These are phyloP conservation scores for Castanea crenata DNA, from an alignment of 306 rosid species.

Conservation along the genomic window DNA sequence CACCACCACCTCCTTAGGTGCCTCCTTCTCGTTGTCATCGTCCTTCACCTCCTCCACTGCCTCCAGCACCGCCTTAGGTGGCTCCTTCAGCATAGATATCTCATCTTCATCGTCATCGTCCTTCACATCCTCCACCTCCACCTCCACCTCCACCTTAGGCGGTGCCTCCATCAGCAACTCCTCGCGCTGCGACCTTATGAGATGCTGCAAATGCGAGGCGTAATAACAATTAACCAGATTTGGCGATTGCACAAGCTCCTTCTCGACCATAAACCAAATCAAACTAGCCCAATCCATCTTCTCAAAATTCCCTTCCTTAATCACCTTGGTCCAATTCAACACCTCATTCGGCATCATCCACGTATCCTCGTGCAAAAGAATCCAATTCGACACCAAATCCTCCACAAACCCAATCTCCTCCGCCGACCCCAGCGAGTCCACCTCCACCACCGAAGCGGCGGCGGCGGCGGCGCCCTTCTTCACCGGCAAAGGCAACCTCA, in stretches of 20 bases:
- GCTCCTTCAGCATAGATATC: slow-evolving; percentile 30
- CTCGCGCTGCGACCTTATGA: slow-evolving; percentile 59
- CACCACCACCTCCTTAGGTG: slow-evolving; percentile 24
- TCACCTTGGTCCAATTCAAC: slow-evolving; percentile 24
- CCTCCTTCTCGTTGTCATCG: slow-evolving; percentile 36
- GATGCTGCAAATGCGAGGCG: slow-evolving; percentile 80
- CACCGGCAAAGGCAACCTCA: slow-evolving; percentile 70
- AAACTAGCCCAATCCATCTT: slow-evolving; percentile 81
- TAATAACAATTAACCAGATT: slow-evolving; percentile 64
- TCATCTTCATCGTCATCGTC: slow-evolving; percentile 36
- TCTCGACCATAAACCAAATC: slow-evolving; percentile 81
- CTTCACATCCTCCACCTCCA: slow-evolving; percentile 22
- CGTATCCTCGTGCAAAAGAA: slow-evolving; percentile 75
- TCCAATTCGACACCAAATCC: slow-evolving; percentile 67
- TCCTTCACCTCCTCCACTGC: slow-evolving; percentile 23
- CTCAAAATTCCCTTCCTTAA: slow-evolving; percentile 59
- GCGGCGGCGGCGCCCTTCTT: slow-evolving; percentile 28
- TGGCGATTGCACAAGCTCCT: slow-evolving; percentile 53
- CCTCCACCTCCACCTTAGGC: slow-evolving; percentile 26
- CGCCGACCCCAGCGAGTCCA: slow-evolving; percentile 23
- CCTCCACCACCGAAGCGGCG: slow-evolving; percentile 16
- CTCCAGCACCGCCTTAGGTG: slow-evolving; percentile 21
- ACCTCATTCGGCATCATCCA: slow-evolving; percentile 64
- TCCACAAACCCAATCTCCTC: slow-evolving; percentile 52
- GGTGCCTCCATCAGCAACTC: slow-evolving; percentile 42